These are phyloP conservation scores for Geotrichum bryndzae DNA, from an alignment of 1,139 yeast species.

Conservation along the genomic window DNA sequence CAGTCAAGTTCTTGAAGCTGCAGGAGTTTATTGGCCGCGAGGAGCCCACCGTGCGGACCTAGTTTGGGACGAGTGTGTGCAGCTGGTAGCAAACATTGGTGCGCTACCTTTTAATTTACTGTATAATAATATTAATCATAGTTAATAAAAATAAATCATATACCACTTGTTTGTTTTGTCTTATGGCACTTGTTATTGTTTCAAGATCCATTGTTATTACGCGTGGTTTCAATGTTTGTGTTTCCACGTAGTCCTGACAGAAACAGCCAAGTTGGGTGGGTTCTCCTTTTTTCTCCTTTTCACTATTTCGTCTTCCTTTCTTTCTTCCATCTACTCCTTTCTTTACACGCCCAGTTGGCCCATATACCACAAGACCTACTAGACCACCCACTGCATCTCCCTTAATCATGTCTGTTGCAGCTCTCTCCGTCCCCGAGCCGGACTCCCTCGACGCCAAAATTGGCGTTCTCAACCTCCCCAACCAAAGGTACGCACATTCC, in stretches of 20 bases:
- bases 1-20: constrained; percentile 65
- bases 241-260: background rate
- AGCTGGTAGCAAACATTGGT: background rate
- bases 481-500: constrained; percentile 61
- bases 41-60: constrained; percentile 86
- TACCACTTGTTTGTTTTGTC: background rate
- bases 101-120: no score
- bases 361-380: background rate
- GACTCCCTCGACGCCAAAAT: constrained; percentile 31
- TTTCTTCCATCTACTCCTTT: background rate
- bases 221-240: background rate
- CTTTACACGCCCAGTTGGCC: background rate
- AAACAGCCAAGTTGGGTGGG: background rate
- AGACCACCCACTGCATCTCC: background rate
- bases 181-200: background rate
- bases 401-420: constrained; percentile 8
- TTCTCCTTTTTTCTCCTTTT: background rate
- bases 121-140: no score
- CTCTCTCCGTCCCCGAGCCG: constrained; percentile 3
- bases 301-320: background rate
- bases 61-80: constrained; percentile 6
- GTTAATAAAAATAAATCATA: background rate
- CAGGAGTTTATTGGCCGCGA: constrained; percentile 72
- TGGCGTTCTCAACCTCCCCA: constrained; percentile 87
- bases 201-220: background rate